Evolutionary conservation across 768 basidiomycete genomes (phyloP), one percentile per base, ranked within the genome.

Genomic region (Naganishia vishniacii): DNA sequence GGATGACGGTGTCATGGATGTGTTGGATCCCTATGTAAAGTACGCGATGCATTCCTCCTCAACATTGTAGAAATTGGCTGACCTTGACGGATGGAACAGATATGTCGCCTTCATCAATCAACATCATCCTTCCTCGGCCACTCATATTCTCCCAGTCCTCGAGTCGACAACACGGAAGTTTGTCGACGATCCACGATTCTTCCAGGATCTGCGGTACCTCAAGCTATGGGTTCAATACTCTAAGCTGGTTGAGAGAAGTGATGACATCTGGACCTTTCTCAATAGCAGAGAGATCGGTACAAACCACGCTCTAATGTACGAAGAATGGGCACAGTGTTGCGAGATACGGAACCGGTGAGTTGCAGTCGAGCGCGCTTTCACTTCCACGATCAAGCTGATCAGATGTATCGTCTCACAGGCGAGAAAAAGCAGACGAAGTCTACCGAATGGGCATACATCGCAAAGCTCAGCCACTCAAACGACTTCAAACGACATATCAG

Each of bases 151-250:
- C 1, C 87, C 89, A 47, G 78, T 97, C 6, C 81, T 99, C 18
- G 89, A 93, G 70, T 86, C 90, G 71, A 85, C 88, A 0, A 91
- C 91, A 1, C 79, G 84, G 31, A 83, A 84, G 61, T 95, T 97
- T 77, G 84, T 86, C 68, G 82, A 84, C 28, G 94, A 98, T 74
- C 80, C 83, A n/a, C 78, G 85, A 15, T 98, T 95, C 77, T 70
- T 72, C 49, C 85, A 84, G 58, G 93, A 98, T 80, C 78, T 91
- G 56, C 83, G 94, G 44, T 95, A 97, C 78, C 81, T 97, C 51
- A 89, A 91, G 74, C 77, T 97, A 20, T 99, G 95, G 95, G 83
- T 86, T 23, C 81, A 88, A 51, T 92, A 94, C 75, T 87, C 92
- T 11, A 84, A 84, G 60, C 83, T 88, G 71, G 84, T 90, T 60